A percentile compares a stretch with the other conserved stretches of the same genome.
These are phyloP conservation scores for Scheffersomyces parashehatae DNA, from an alignment of 1,139 yeast genomes.

Conservation along the genomic window DNA sequence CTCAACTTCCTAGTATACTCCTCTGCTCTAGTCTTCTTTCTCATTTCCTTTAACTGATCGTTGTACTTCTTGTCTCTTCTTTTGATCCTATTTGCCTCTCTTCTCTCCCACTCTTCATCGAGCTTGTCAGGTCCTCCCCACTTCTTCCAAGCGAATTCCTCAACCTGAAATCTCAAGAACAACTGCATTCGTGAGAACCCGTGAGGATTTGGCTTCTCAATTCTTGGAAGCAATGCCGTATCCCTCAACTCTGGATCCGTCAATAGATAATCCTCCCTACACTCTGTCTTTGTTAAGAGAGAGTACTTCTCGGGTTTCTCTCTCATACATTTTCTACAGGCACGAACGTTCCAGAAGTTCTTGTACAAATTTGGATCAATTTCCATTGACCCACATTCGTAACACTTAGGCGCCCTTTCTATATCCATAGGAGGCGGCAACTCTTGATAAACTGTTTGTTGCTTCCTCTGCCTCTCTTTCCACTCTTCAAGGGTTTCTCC, in stretches of 20 bases:
- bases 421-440: slow-evolving; percentile 73
- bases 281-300: slow-evolving; percentile 89
- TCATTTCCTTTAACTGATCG: slow-evolving; percentile 76
- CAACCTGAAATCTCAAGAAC: slow-evolving; percentile 85
- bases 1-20: slow-evolving; percentile 74
- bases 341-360: slow-evolving; percentile 65
- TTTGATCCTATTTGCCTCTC: slow-evolving; percentile 71
- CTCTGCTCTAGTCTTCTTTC: slow-evolving; percentile 89
- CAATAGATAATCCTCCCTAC: slow-evolving; percentile 84
- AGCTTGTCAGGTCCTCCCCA: slow-evolving; percentile 93
- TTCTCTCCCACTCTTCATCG: slow-evolving; percentile 87
- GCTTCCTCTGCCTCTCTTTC: slow-evolving; percentile 60
- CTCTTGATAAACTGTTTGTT: slow-evolving; percentile 45
- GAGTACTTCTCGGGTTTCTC: slow-evolving; percentile 85
- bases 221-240: slow-evolving; percentile 60
- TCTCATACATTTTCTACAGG: slow-evolving; percentile 77
- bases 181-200: slow-evolving; percentile 93
- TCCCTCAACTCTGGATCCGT: slow-evolving; percentile 93
- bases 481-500: slow-evolving; percentile 70
- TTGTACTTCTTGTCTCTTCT: slow-evolving; percentile 81
- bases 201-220: slow-evolving; percentile 94
- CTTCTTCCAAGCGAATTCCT: slow-evolving; percentile 85
- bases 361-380: slow-evolving; percentile 72
- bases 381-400: slow-evolving; percentile 77
- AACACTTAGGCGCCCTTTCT: slow-evolving; percentile 72